Evolutionary conservation across 805 yeast species (phyloP), one percentile per base, ranked within the genome.

Genomic region (Teunomyces kruisii): DNA sequence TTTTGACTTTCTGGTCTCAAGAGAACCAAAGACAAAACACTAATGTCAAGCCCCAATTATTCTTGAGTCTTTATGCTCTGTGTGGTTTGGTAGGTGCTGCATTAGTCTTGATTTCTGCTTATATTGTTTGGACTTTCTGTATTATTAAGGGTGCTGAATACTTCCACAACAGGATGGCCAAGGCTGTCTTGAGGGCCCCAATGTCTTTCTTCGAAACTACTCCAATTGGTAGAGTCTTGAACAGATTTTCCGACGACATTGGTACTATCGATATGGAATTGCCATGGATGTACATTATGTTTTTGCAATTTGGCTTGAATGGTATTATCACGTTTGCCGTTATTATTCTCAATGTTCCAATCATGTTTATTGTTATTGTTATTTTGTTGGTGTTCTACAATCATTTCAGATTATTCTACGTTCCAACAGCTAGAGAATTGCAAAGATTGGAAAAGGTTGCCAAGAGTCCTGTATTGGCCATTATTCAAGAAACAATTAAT

Each of bases 401-500:
- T 39, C 83, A 84, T 61, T 86, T 84, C 59, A 96, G 88, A 46
- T 68, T 70, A 40, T 84, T 75, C 62, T 90, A 86, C 61, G 76
- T 84, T 49, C 72, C 81, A 3, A 76, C 88, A 1, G 79, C 90
- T 7, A 76, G 96, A 55, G 96, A 89, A 59, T 70, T 89, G 55
- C 87, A 86, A 59, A 77, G 96, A 56, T 69, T 88, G 42, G 80
- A 79, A 39, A 81, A 86, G 43, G 74, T 81, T 16, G 76, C 92
- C 4, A 76, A 80, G 56, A 80, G 88, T 45, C 96, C 96, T 2
- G 81, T 88, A 13, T 86, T 79, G 68, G 86, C 96, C 0, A 89
- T 86, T 53, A 75, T 90, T 50, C 91, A 87, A 58, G 97, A 90
- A 58, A 82, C 90, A 2, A 66, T 90, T 40, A 76, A 75, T 27